These are phyloP conservation scores for Peronospora farinosa DNA, from an alignment of 352 stramenopile species.

Conservation along the genomic window DNA sequence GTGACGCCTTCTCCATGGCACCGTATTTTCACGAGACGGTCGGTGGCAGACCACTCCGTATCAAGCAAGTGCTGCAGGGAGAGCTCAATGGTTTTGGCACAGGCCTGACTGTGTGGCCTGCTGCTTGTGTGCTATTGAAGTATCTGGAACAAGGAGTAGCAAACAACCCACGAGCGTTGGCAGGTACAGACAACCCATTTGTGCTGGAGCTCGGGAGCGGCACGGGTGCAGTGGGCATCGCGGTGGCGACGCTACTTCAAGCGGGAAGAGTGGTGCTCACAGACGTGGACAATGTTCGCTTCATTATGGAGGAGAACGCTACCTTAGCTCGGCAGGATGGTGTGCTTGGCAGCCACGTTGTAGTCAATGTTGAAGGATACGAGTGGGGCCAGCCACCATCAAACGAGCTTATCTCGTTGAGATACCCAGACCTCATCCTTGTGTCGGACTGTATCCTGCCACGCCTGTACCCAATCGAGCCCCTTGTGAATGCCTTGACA, in stretches of 20 bases:
- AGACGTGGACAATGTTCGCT: conserved; percentile 85
- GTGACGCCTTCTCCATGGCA: conserved; percentile 60
- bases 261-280: conserved; percentile 78
- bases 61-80: conserved; percentile 73
- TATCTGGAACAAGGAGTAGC: conserved; percentile 55
- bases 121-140: conserved; percentile 75
- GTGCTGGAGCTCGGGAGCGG: conserved; percentile 89
- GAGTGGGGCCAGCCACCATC: conserved; percentile 78
- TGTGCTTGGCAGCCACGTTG: conserved; percentile 20
- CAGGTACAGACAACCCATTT: conserved; percentile 20
- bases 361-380: conserved; percentile 77
- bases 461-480: conserved; percentile 93
- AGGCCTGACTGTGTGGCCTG: conserved; percentile 76
- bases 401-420: conserved; percentile 25
- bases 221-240: conserved; percentile 88
- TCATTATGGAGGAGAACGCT: conserved; percentile 89
- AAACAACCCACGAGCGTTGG: conserved; percentile 22
- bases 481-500: conserved; percentile 86
- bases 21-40: conserved; percentile 58
- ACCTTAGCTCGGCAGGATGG: conserved; percentile 29
- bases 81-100: conserved; percentile 79
- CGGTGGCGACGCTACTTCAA: conserved; percentile 79
- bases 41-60: conserved; percentile 33
- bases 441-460: conserved; percentile 94
- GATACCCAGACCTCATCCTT: conserved; percentile 76